A percentile compares a stretch with the other conserved stretches of the same genome.
Conservation (phyloP, 306 rosid genomes). For the Cucurbita maxima region DNA sequence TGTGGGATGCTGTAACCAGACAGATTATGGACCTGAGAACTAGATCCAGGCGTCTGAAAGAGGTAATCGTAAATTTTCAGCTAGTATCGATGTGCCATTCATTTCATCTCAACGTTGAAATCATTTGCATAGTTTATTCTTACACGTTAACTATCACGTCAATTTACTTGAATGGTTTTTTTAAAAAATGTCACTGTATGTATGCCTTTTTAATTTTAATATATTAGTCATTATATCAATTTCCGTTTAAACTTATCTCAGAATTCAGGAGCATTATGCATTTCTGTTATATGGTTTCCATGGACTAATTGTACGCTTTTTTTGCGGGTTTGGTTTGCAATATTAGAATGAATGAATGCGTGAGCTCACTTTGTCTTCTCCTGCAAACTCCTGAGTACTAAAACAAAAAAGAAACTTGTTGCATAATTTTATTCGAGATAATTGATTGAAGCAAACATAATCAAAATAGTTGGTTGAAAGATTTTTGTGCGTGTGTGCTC, state of each 20-base stretch:
- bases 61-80: constrained; percentile 28
- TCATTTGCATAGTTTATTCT: too few species aligned
- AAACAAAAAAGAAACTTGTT: not conserved
- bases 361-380: not conserved
- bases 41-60: constrained; percentile 56
- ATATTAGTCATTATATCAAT: too few species aligned
- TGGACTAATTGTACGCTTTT: not conserved
- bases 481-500: not conserved
- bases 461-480: not conserved
- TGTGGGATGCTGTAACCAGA: constrained; percentile 45
- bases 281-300: not conserved
- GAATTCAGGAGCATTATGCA: not conserved
- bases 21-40: constrained; percentile 37
- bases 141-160: too few species aligned
- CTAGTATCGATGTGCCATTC: not conserved
- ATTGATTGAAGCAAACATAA: too few species aligned
- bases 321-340: not conserved
- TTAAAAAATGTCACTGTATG: too few species aligned
- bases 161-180: too few species aligned
- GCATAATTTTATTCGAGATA: not conserved
- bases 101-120: not conserved
- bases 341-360: not conserved
- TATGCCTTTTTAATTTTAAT: too few species aligned
- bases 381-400: not conserved
- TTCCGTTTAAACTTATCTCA: too few species aligned